phyloP scores from a whole-genome alignment of 1,284 basidiomycete genomes.

The Singerocomus inundabilis region DNA sequence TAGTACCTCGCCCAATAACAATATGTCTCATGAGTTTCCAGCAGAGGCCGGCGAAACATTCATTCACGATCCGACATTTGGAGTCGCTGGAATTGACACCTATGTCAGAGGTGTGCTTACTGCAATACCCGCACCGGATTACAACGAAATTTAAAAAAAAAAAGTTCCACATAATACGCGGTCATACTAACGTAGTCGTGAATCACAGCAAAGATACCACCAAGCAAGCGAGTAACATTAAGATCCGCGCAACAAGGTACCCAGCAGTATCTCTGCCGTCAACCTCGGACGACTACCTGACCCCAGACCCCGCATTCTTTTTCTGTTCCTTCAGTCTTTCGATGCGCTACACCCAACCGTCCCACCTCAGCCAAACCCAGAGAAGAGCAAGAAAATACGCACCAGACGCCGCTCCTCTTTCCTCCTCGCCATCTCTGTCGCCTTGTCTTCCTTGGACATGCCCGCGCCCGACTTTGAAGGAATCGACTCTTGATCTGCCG shows the following conservation, averaged over 20 bases:
- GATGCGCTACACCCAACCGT: constrained; percentile 47
- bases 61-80: too few relatives aligned
- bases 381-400: constrained; percentile 17
- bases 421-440: constrained; percentile 82
- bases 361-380: too few relatives aligned
- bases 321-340: constrained; percentile 73
- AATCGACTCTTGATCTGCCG: constrained; percentile 7
- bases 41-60: too few relatives aligned
- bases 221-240: background rate
- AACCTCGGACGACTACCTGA: constrained; percentile 7
- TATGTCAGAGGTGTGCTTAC: too few relatives aligned
- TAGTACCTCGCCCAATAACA: too few relatives aligned
- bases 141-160: too few relatives aligned
- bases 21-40: too few relatives aligned
- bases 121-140: too few relatives aligned
- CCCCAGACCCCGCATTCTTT: constrained; percentile 37
- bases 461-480: constrained; percentile 24
- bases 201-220: background rate
- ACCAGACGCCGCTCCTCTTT: constrained; percentile 88
- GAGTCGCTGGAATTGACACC: too few relatives aligned
- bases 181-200: background rate
- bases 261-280: too few relatives aligned
- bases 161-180: too few relatives aligned
- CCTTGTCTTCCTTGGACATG: constrained; percentile 85
- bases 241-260: background rate